Conservation (phyloP, 176 grass and related monocot species). For the Thalia dealbata region DNA sequence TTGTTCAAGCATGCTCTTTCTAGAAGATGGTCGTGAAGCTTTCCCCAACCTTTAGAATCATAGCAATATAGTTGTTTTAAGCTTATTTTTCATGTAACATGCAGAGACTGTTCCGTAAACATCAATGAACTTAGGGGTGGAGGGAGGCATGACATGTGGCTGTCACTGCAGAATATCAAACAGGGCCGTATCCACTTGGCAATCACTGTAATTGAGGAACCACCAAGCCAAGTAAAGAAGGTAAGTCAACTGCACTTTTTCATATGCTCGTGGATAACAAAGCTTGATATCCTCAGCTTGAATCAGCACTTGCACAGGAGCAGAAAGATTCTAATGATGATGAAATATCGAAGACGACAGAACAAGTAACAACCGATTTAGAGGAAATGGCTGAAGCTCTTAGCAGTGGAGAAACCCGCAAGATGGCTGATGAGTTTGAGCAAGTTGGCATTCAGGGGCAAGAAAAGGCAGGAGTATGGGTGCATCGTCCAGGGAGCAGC, state of each 20-base stretch:
- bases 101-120: conserved; percentile 56
- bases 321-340: conserved; percentile 19
- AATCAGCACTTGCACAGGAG: conserved; percentile 24
- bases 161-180: conserved; percentile 77
- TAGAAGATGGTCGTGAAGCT: neutral
- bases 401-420: conserved; percentile 30
- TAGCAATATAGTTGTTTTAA: neutral
- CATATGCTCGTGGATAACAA: neutral
- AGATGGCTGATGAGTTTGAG: conserved; percentile 53
- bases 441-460: conserved; percentile 63
- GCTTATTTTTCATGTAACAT: neutral
- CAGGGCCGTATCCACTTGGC: conserved; percentile 75
- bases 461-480: conserved; percentile 67
- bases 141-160: conserved; percentile 87
- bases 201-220: conserved; percentile 65
- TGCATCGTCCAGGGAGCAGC: conserved; percentile 63
- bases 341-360: conserved; percentile 23
- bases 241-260: conserved; percentile 23
- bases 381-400: conserved; percentile 24
- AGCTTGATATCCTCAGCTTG: conserved; percentile 3
- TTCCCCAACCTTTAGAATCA: neutral
- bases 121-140: conserved; percentile 66
- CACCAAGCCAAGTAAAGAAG: conserved; percentile 38
- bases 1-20: neutral
- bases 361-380: conserved; percentile 26